Base-by-base conservation (phyloP, 2,329 filamentous ascomycete genomes). In the Aspergillus sp. region DNA sequence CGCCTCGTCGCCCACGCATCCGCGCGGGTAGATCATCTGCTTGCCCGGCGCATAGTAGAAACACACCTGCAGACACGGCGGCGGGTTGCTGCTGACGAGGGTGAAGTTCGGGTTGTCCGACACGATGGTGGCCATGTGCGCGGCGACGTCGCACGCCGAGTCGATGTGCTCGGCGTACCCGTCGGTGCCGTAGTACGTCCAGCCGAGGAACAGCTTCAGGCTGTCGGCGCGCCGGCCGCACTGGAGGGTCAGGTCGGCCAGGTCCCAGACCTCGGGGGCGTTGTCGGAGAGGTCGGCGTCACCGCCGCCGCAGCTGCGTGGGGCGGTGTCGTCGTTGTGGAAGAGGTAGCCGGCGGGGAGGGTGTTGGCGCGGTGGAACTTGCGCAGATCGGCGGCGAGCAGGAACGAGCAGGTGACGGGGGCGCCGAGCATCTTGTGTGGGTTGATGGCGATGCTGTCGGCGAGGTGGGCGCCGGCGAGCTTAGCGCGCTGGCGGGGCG, bases 381-480 rank as follows among this genome's bases (percentile, higher is more conserved):
- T 64, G 35, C 71, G 67, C 52, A 93, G 62, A 54, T 96, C 88
- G 2, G 74, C 72, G 0, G 76, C 80, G 8, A 98, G 71, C 4
- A 98, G 72, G 64, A 93, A 95, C 0, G 82, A 88, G 63, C 88
- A 96, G 0, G 88, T 94, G 25, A 93, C 66, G 0, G 91, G 89
- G 2, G 86, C 83, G 37, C 85, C 85, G 53, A 96, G 74, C 91
- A 96, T 96, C 65, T 96, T 96, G 65, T 98, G 91, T 36, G 91
- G 88, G 59, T 93, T 96, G 34, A 94, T 74, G 2, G 86, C 85
- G 24, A 96, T 67, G 10, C 78, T 85, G 59, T 95, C 74, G 7
- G 88, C 91, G 25, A 80, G 69, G 27, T 86, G 71, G 2, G 73
- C 67, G 10, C 89, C 89, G 1, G 65, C 57, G 7, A 96, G 64